A percentile compares a stretch with the other conserved stretches of the same genome.
phyloP scores from a whole-genome alignment of 768 basidiomycete genomes.

The Mycena leptocephala region DNA sequence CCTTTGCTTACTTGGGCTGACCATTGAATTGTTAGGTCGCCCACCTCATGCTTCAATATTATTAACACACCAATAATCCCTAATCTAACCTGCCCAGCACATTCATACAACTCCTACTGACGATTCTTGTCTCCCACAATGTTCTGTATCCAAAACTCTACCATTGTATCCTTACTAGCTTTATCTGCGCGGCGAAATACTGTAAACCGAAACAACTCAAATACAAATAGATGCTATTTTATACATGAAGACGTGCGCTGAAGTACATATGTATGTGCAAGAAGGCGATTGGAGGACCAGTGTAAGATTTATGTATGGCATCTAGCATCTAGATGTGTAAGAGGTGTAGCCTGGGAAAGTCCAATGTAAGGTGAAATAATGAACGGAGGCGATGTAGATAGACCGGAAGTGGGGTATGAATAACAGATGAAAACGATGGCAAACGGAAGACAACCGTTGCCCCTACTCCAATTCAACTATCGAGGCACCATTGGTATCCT shows the following conservation, averaged over 20 bases:
- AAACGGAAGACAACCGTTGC: background rate
- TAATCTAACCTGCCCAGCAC: no score
- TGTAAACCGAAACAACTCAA: background rate
- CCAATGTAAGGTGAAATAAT: background rate
- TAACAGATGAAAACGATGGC: background rate
- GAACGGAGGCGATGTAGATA: background rate
- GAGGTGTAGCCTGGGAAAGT: background rate
- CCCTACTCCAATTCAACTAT: constrained; percentile 14
- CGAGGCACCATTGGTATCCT: background rate
- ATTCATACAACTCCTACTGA: no score
- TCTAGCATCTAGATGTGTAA: background rate
- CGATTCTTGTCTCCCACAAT: background rate
- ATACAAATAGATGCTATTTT: background rate
- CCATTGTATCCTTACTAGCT: background rate
- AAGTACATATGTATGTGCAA: constrained; percentile 1
- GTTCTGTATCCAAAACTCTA: background rate
- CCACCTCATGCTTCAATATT: no score
- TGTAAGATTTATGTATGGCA: background rate
- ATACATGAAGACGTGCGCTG: background rate
- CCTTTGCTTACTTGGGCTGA: background rate
- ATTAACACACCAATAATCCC: no score
- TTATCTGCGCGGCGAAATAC: background rate
- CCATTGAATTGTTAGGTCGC: background rate
- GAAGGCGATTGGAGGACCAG: background rate
- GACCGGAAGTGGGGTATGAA: background rate